These are phyloP conservation scores for Aspergillus novoparasiticus DNA, from an alignment of 2,329 filamentous ascomycete genomes.

Conservation along the genomic window DNA sequence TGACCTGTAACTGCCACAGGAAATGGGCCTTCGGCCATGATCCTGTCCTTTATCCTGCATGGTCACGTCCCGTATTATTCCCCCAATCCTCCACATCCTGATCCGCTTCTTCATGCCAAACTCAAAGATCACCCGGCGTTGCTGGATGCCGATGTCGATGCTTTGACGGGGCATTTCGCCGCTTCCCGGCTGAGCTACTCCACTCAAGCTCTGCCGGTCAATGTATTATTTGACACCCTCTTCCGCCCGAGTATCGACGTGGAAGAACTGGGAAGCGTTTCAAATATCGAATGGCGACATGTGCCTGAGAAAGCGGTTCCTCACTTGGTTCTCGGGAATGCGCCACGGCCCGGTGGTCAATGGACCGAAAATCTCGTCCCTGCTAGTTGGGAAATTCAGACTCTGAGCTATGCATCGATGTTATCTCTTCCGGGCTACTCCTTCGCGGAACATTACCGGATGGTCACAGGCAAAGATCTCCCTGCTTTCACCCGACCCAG, in stretches of 20 bases:
- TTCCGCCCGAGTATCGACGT: constrained; percentile 62
- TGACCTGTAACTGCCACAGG: constrained; percentile 42
- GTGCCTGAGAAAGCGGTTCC: constrained; percentile 54
- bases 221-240: constrained; percentile 62
- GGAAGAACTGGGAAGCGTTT: constrained; percentile 52
- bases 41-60: constrained; percentile 65
- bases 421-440: constrained; percentile 62
- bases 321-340: constrained; percentile 58
- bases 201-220: constrained; percentile 62
- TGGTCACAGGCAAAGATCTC: constrained; percentile 42
- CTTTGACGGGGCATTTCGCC: constrained; percentile 59
- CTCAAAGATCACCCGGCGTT: constrained; percentile 52
- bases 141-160: constrained; percentile 49
- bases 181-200: constrained; percentile 63
- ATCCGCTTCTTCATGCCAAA: constrained; percentile 59
- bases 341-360: constrained; percentile 57
- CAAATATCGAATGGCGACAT: constrained; percentile 58
- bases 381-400: constrained; percentile 59
- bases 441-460: constrained; percentile 56
- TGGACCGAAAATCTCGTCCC: constrained; percentile 59
- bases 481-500: constrained; percentile 59
- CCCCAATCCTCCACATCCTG: constrained; percentile 55
- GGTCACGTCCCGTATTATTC: constrained; percentile 62
- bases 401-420: constrained; percentile 64
- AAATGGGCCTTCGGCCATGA: constrained; percentile 64